These are phyloP conservation scores for Epichloe gansuensis DNA, from an alignment of 2,329 filamentous ascomycete genomes.

Conservation along the genomic window DNA sequence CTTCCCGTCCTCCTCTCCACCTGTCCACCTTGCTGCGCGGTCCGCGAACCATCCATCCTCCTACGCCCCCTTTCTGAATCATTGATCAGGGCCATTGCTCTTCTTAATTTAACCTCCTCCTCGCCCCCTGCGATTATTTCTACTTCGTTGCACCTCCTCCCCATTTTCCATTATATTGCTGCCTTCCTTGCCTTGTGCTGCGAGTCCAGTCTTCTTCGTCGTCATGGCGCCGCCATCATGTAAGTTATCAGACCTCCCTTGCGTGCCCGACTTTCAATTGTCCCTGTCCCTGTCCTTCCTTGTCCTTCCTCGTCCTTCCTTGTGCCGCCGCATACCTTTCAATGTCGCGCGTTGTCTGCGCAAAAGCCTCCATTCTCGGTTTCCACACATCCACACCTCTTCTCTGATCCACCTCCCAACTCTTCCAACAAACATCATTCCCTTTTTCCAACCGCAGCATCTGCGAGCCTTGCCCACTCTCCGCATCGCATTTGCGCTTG, in stretches of 20 bases:
- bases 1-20: background rate
- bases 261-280: background rate
- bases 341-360: background rate
- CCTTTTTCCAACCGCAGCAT: background rate
- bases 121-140: background rate
- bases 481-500: background rate
- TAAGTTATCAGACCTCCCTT: slow-evolving; percentile 11
- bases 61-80: no score
- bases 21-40: no score
- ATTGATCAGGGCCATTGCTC: no score
- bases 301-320: background rate
- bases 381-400: no score
- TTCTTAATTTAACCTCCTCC: background rate
- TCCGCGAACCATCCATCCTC: no score
- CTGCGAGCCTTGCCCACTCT: no score
- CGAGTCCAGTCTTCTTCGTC: background rate
- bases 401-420: no score
- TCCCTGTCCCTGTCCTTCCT: background rate
- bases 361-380: slow-evolving; percentile 3
- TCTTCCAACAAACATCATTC: no score
- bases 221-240: slow-evolving; percentile 19
- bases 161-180: background rate
- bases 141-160: background rate
- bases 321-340: background rate
- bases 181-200: background rate